Conservation (phyloP, 176 grass and related monocot species). For the Sorghum bicolor region DNA sequence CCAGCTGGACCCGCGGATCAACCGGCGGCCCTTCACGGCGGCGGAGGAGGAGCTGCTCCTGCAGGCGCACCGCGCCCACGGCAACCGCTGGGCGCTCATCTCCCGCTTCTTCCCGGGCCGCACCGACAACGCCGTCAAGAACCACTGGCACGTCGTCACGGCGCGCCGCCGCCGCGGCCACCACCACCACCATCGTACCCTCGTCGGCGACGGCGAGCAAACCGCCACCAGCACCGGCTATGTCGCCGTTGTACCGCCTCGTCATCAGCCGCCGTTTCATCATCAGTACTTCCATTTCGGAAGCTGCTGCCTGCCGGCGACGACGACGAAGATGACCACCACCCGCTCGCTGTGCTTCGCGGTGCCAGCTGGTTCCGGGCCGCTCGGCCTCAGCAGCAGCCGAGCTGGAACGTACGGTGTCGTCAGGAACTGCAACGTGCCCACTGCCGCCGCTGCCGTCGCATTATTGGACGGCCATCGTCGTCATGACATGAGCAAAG, state of each 20-base stretch:
- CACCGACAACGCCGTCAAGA: conserved; percentile 68
- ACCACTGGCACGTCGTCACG: conserved; percentile 73
- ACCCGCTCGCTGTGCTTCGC: conserved; percentile 19
- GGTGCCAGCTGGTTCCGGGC: background rate
- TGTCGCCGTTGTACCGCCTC: background rate
- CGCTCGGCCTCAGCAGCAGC: background rate
- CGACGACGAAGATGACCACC: background rate
- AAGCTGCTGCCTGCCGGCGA: background rate
- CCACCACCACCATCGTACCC: background rate
- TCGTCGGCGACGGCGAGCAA: background rate
- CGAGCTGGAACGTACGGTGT: background rate
- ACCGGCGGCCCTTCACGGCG: conserved; percentile 63
- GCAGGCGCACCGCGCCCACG: conserved; percentile 42
- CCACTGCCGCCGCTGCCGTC: background rate
- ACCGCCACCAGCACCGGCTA: background rate
- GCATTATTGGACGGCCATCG: background rate
- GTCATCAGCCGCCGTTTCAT: background rate
- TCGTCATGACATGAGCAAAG: background rate
- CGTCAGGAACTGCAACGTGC: background rate
- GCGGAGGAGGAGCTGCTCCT: conserved; percentile 66
- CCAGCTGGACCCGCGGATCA: conserved; percentile 74
- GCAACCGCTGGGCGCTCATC: conserved; percentile 66
- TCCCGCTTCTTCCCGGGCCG: conserved; percentile 55
- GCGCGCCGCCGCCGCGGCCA: conserved; percentile 37
- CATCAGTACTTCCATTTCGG: conserved; percentile 11